Conservation (phyloP, 176 grass and related monocot species). For the Thinopyrum elongatum region DNA sequence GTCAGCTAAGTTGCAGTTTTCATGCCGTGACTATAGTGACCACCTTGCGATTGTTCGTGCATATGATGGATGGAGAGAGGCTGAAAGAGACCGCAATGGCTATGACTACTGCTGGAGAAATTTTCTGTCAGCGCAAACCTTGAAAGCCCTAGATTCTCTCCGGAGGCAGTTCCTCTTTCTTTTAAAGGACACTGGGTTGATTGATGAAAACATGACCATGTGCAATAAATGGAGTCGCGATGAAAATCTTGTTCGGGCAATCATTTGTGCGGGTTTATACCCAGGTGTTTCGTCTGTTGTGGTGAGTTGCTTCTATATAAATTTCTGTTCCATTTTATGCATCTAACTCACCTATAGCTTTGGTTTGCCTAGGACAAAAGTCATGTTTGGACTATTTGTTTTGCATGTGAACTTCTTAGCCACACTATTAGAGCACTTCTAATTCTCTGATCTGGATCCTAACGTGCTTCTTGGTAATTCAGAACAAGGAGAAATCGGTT, state of each 20-base stretch:
- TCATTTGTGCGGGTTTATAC: slow-evolving; percentile 96
- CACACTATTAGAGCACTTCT: neutral
- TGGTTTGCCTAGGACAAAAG: slow-evolving; percentile 8
- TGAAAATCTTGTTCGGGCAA: slow-evolving; percentile 78
- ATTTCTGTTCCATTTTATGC: slow-evolving; percentile 7
- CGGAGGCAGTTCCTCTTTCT: slow-evolving; percentile 86
- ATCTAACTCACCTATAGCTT: neutral
- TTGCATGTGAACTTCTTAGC: slow-evolving; percentile 14
- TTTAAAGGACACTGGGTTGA: slow-evolving; percentile 82
- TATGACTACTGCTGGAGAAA: slow-evolving; percentile 99
- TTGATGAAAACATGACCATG: slow-evolving; percentile 64
- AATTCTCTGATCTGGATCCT: neutral
- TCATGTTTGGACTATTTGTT: neutral
- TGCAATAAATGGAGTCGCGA: slow-evolving; percentile 93
- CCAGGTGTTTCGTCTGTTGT: slow-evolving; percentile 97
- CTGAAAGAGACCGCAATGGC: slow-evolving; percentile 88
- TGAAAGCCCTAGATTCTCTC: slow-evolving; percentile 92
- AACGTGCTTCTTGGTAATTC: slow-evolving; percentile 32
- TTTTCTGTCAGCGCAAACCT: slow-evolving; percentile 87
- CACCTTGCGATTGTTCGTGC: slow-evolving; percentile 88
- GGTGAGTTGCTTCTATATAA: slow-evolving; percentile 48
- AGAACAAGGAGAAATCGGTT: slow-evolving; percentile 97
- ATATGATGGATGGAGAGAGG: slow-evolving; percentile 93
- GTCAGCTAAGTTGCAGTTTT: slow-evolving; percentile 91
- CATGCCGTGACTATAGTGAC: slow-evolving; percentile 83